Percentiles rank a stretch among this genome's conserved stretches.
These are phyloP conservation scores for Tetradesmus obliquus DNA, from an alignment of 139 green algal genomes.

Conservation along the genomic window DNA sequence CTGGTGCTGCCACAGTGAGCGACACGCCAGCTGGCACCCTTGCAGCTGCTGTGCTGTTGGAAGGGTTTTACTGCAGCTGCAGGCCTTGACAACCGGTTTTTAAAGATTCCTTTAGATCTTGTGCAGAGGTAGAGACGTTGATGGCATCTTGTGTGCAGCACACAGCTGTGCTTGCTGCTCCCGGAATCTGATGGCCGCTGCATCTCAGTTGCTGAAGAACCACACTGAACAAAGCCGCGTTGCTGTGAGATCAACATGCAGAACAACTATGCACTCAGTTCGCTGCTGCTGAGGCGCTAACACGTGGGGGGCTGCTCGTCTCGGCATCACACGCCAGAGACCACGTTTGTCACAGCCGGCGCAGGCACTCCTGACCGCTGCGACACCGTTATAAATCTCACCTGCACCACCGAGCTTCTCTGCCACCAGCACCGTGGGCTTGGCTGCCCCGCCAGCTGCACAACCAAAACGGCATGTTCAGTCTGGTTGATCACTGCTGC, in stretches of 20 bases:
- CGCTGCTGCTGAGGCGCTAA: neutral
- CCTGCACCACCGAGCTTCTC: slow-evolving; percentile 92
- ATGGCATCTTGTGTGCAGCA: neutral
- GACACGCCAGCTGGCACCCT: neutral
- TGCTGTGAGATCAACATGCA: neutral
- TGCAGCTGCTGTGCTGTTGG: neutral
- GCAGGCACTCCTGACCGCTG: neutral
- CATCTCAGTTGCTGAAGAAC: neutral
- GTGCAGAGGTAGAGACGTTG: neutral
- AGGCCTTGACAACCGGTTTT: neutral
- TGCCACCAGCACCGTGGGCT: slow-evolving; percentile 89
- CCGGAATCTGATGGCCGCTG: neutral
- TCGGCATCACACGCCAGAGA: neutral
- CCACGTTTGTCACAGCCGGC: neutral
- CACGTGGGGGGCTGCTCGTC: neutral
- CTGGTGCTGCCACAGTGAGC: neutral
- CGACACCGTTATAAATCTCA: slow-evolving; percentile 9
- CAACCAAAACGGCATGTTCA: neutral
- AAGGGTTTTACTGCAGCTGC: neutral
- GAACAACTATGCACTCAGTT: neutral
- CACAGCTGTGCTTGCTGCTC: neutral
- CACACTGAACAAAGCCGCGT: neutral
- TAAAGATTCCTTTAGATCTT: neutral
- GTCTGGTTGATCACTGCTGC: neutral
- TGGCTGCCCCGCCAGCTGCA: slow-evolving; percentile 37